phyloP scores from a whole-genome alignment of 1,139 yeast genomes.

The Wickerhamomyces sp. region DNA sequence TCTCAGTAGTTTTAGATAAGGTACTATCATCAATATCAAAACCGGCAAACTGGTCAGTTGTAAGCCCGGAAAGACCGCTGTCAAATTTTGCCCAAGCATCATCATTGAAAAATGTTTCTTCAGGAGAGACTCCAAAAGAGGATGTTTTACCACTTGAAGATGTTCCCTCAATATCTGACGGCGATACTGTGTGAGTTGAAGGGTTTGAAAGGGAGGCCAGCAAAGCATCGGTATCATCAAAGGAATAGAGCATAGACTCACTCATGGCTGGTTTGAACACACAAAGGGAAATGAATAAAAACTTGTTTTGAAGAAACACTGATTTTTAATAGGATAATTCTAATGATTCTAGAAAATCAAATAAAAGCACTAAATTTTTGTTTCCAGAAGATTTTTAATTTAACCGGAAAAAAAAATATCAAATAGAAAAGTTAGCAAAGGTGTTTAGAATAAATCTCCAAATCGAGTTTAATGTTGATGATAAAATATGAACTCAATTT shows the following conservation, averaged over 20 bases:
- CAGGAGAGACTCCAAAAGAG: slow-evolving; percentile 20
- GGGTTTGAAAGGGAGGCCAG: slow-evolving; percentile 22
- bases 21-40: slow-evolving; percentile 2
- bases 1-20: neutral
- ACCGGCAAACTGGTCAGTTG: neutral
- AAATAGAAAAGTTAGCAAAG: no score
- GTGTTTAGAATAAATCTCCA: no score
- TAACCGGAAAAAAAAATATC: no score
- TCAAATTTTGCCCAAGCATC: slow-evolving; percentile 9
- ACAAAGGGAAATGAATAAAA: no score
- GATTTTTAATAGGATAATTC: no score
- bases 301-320: no score
- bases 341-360: no score
- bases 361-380: no score
- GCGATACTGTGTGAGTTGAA: slow-evolving; percentile 19
- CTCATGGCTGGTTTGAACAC: neutral
- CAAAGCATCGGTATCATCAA: slow-evolving; percentile 24
- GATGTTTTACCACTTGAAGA: slow-evolving; percentile 17
- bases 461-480: no score
- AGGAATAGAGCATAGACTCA: slow-evolving; percentile 13
- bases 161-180: slow-evolving; percentile 16
- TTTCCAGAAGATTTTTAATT: no score
- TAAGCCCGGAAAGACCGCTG: neutral
- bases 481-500: no score
- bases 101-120: slow-evolving; percentile 13